phyloP scores from a whole-genome alignment of 345 rosid species.

The Toxicodendron radicans region DNA sequence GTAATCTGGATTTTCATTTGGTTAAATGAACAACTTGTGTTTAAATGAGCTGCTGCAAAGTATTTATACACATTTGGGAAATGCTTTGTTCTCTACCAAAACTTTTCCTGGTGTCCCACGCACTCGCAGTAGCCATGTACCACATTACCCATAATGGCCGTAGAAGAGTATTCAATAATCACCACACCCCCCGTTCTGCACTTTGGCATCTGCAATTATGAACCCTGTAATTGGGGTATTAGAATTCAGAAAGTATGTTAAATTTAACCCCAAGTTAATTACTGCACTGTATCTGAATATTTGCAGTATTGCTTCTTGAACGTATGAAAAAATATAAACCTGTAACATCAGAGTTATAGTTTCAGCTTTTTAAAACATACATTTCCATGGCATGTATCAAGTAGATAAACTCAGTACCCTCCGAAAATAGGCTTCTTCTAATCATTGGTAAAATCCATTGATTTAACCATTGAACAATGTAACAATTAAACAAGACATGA shows the following conservation, averaged over 20 bases:
- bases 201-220: background rate
- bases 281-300: background rate
- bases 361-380: background rate
- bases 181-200: background rate
- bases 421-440: background rate
- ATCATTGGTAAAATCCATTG: slow-evolving; percentile 6
- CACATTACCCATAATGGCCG: background rate
- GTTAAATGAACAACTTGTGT: background rate
- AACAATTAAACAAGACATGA: too few relatives aligned
- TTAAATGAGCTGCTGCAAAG: slow-evolving; percentile 3
- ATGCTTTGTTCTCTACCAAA: background rate
- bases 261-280: too few relatives aligned
- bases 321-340: background rate
- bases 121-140: background rate
- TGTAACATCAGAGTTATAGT: background rate
- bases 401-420: background rate
- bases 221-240: background rate
- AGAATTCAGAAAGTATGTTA: background rate
- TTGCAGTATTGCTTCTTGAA: background rate
- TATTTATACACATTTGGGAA: background rate
- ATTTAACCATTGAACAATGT: background rate
- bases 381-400: background rate
- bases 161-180: background rate
- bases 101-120: too few relatives aligned
- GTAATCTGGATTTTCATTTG: background rate